Evolutionary conservation across 768 basidiomycete genomes (phyloP).

Genomic region (Tubosaeta brunneosetosa): DNA sequence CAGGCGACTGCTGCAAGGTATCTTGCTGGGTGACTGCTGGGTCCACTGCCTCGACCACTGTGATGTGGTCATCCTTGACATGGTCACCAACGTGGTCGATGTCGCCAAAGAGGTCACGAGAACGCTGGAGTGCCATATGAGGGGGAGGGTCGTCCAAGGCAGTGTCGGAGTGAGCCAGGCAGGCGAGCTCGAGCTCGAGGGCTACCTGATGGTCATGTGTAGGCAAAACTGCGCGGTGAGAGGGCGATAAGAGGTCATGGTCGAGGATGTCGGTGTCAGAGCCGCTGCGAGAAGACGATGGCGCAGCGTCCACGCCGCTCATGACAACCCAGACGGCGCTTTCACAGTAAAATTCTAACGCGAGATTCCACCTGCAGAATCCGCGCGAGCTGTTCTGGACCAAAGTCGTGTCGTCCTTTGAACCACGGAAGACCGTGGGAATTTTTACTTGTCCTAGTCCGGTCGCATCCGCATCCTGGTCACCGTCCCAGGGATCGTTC

Average conservation of each 20-base stretch:
- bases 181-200: conserved; percentile 26
- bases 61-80: conserved; percentile 30
- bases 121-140: conserved; percentile 26
- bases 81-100: conserved; percentile 32
- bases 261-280: conserved; percentile 30
- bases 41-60: conserved; percentile 34
- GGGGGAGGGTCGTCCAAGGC: conserved; percentile 22
- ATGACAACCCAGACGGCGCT: conserved; percentile 31
- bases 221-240: conserved; percentile 25
- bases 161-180: conserved; percentile 25
- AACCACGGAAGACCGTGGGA: conserved; percentile 22
- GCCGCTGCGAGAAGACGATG: conserved; percentile 25
- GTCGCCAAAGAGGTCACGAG: conserved; percentile 33
- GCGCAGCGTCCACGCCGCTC: conserved; percentile 40
- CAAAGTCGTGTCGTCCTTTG: conserved; percentile 21
- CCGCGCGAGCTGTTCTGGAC: conserved; percentile 16
- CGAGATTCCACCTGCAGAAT: conserved; percentile 18
- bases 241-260: conserved; percentile 30
- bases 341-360: conserved; percentile 17
- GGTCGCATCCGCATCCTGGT: conserved; percentile 9
- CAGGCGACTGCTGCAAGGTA: conserved; percentile 55
- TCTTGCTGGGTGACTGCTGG: conserved; percentile 47
- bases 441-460: conserved; percentile 5
- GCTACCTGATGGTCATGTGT: conserved; percentile 31
- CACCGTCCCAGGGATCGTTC: not conserved